Conservation (phyloP, 192 early-diverging fungal species). For the Coemansia sp. region DNA sequence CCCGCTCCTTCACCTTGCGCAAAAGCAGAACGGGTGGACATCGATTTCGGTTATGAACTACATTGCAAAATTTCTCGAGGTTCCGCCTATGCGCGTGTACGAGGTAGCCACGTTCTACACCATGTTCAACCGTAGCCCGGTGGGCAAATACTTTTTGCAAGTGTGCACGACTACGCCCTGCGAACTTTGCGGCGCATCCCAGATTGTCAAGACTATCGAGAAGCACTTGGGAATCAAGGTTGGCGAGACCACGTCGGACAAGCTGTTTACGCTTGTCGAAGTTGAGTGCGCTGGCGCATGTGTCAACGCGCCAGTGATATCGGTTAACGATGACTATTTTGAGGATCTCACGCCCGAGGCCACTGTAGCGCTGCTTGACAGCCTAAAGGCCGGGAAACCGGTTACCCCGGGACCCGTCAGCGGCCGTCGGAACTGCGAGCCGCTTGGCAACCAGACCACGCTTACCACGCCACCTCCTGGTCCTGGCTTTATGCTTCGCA, state of each 20-base stretch:
- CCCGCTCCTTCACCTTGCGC: conserved; percentile 90
- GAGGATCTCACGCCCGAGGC: conserved; percentile 95
- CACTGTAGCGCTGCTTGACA: conserved; percentile 82
- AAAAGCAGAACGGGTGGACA: conserved; percentile 93
- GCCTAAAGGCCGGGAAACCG: conserved; percentile 72
- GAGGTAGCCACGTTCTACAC: conserved; percentile 99
- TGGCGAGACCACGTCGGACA: conserved; percentile 90
- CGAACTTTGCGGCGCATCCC: conserved; percentile 88
- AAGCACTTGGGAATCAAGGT: conserved; percentile 86
- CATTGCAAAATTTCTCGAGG: conserved; percentile 88
- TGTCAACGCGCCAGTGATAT: conserved; percentile 94
- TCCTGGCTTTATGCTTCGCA: conserved; percentile 83
- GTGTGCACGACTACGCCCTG: conserved; percentile 98
- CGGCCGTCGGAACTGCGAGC: conserved; percentile 87
- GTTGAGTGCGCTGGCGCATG: conserved; percentile 99
- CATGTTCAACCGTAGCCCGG: conserved; percentile 98
- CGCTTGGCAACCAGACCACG: conserved; percentile 71
- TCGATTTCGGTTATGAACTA: conserved; percentile 95
- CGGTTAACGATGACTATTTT: conserved; percentile 98
- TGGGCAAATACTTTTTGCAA: conserved; percentile 98
- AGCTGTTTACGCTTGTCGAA: conserved; percentile 96
- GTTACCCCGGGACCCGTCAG: conserved; percentile 79
- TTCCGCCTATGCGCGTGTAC: conserved; percentile 98
- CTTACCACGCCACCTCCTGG: conserved; percentile 83
- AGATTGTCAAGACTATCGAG: conserved; percentile 85